Evolutionary conservation across 768 basidiomycete genomes (phyloP), one percentile per base, ranked within the genome.

Genomic region (Lactarius vividus): DNA sequence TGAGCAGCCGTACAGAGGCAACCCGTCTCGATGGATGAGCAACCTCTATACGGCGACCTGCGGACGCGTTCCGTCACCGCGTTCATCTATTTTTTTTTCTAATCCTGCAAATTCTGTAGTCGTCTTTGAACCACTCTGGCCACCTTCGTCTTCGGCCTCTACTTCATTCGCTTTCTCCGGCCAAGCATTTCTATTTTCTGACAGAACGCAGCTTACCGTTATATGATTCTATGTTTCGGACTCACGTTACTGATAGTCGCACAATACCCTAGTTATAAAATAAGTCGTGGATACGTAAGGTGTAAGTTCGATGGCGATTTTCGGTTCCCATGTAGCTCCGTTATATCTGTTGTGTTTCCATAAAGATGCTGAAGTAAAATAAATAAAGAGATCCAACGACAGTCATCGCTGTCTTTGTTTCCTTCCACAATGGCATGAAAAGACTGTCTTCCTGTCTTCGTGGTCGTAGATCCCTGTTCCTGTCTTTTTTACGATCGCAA

Each of bases 1-100:
- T 67, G 26, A 49, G 40, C 42, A 63, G 65, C 37, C 62, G 61
- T 42, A 26, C 58, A 18, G 59, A 56, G 31, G 23, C 60, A 40
- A 44, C 28, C 61, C 20, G 23, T 39, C 46, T 20, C 56, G 20
- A 39, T 31, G 35, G 55, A 29, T 33, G 29, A 42, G 26, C 28
- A 6, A 20, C 57, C 18, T 55, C 7, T 23, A 26, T 52, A 3
- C 13, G 39, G 23, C 26, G 31, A 13, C 26, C 18, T 44, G 33
- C 39, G 7, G 56, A 10, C 1, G 4, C 26, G 53, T 37, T 49
- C 37, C 31, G 42, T 20, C 4, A 11, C 18, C 8, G n/a, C 62
- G 33, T 35, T 29, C 40, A 42, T n/a, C n/a, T n/a, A 23, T 23
- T 23, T 6, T 11, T 39, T 33, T 33, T 33, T 33, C 33, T 33